A percentile compares a stretch with the other conserved stretches of the same genome.
These are phyloP conservation scores for Quercus aquifolioides DNA, from an alignment of 306 rosid species.

Conservation along the genomic window DNA sequence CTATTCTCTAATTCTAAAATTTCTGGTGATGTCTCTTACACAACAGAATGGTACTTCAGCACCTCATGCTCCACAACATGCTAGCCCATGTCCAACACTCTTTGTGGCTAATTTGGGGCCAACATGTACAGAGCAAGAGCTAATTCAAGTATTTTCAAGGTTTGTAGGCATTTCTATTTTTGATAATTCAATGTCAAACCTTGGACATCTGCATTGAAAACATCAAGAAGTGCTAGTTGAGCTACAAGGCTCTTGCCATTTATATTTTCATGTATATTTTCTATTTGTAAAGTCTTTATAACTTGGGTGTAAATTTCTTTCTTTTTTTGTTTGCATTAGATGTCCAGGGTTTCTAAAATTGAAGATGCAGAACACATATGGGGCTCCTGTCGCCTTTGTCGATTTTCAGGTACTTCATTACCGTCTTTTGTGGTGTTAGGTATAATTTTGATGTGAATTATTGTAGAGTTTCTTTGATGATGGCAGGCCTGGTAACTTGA, in stretches of 20 bases:
- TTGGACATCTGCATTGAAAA: too few species aligned
- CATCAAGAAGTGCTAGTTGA: too few species aligned
- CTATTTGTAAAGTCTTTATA: conserved; percentile 6
- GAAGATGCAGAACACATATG: conserved; percentile 93
- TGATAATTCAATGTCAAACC: too few species aligned
- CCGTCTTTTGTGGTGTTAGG: not conserved
- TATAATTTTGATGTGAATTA: not conserved
- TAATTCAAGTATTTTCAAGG: conserved; percentile 80
- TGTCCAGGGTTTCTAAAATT: conserved; percentile 84
- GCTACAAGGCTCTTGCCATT: not conserved
- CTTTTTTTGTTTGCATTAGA: conserved; percentile 34
- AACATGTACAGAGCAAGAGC: conserved; percentile 83
- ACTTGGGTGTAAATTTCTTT: conserved; percentile 1
- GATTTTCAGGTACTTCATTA: conserved; percentile 73
- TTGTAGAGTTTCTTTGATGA: not conserved
- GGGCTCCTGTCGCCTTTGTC: conserved; percentile 93
- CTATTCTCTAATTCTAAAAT: conserved; percentile 1
- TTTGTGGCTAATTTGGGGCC: conserved; percentile 94
- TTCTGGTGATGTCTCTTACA: not conserved
- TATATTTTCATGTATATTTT: not conserved
- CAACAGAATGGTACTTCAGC: conserved; percentile 40
- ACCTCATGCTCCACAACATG: conserved; percentile 46
- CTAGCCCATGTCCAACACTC: conserved; percentile 76
- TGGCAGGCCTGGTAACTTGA: not conserved
- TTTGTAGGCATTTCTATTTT: conserved; percentile 17